Base-by-base conservation (phyloP, 208 protist species). In the Leishmania guyanensis region DNA sequence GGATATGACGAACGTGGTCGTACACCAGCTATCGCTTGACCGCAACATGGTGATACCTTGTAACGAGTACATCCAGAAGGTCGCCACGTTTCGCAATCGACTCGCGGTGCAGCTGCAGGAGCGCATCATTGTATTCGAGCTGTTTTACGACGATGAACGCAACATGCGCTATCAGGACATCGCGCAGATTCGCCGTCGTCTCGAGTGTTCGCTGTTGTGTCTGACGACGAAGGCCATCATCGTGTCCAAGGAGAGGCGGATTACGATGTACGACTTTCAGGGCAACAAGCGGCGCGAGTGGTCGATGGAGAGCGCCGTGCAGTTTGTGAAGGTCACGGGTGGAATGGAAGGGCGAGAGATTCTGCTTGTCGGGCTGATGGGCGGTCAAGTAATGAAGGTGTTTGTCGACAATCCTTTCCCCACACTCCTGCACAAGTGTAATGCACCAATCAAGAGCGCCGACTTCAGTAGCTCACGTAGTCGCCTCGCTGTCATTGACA, bases 371-470 rank as follows among this genome's bases (percentile, higher is more conserved):
- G 99, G 98, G 9, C 91, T 99, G 29, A 92, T 93, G 75, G 97
- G 89, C 74, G 99, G 99, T 33, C 79, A 89, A 51, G 92, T 97
- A 16, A 77, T 98, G 60, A 97, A 99, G 85, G 92, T 99, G 51
- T 99, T 99, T 78, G 84, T 99, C 8, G 96, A 99, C 88, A 99
- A 99, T 85, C 92, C 98, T 16, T 99, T 99, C 75, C 96, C 98
- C 3, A 98, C 93, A 5, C 81, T 88, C 46, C 86, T 99, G n/a
- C 80, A 99, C 54, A 98, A 97, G 78, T 82, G 98, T 43, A 89
- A 85, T 46, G 65, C 60, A 29, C 51, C 93, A 5, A 86, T 99
- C 16, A 90, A 89, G 39, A 98, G 95, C 73, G 83, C 99, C 36
- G 97, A 99, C 84, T 74, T 99, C 39, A 98, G 82, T 81, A 90